Conservation (phyloP, 768 basidiomycete genomes). For the Auricularia cornea region DNA sequence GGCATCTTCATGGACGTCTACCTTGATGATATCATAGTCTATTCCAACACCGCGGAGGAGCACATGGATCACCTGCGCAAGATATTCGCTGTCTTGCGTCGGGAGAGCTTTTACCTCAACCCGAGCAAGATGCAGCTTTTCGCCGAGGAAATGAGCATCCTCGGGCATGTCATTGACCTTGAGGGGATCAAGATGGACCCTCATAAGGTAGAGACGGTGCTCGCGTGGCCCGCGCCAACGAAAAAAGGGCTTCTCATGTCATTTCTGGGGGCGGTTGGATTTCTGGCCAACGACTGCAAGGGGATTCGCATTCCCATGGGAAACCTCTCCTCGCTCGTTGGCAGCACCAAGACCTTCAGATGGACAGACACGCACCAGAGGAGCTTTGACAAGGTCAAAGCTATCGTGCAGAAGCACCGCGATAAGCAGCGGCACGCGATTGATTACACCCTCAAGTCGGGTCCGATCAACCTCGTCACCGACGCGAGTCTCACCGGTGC, state of each 20-base stretch:
- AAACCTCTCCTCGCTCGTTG: slow-evolving; percentile 18
- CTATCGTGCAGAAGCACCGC: slow-evolving; percentile 14
- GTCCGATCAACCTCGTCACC: neutral
- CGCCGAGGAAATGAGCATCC: slow-evolving; percentile 16
- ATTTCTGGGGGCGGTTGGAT: slow-evolving; percentile 26
- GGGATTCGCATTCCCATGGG: slow-evolving; percentile 32
- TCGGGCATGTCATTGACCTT: slow-evolving; percentile 29
- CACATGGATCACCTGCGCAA: slow-evolving; percentile 17
- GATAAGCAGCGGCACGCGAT: slow-evolving; percentile 18
- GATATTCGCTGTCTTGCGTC: slow-evolving; percentile 8
- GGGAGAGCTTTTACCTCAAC: slow-evolving; percentile 8
- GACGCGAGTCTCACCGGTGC: neutral
- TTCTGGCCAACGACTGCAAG: slow-evolving; percentile 23
- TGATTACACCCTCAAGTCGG: neutral
- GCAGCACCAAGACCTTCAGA: slow-evolving; percentile 14
- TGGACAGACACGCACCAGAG: slow-evolving; percentile 25
- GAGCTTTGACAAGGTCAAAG: slow-evolving; percentile 31
- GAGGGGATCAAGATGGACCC: no score
- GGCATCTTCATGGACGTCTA: slow-evolving; percentile 16
- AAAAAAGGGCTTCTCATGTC: slow-evolving; percentile 24
- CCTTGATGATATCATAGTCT: slow-evolving; percentile 14
- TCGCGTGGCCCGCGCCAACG: slow-evolving; percentile 22
- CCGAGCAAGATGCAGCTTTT: slow-evolving; percentile 10
- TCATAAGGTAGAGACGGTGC: slow-evolving; percentile 19
- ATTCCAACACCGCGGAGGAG: slow-evolving; percentile 26